Evolutionary conservation across 2,329 filamentous ascomycete species (phyloP), one percentile per base, ranked within the genome.

Genomic region (Paecilomyces niveus): DNA sequence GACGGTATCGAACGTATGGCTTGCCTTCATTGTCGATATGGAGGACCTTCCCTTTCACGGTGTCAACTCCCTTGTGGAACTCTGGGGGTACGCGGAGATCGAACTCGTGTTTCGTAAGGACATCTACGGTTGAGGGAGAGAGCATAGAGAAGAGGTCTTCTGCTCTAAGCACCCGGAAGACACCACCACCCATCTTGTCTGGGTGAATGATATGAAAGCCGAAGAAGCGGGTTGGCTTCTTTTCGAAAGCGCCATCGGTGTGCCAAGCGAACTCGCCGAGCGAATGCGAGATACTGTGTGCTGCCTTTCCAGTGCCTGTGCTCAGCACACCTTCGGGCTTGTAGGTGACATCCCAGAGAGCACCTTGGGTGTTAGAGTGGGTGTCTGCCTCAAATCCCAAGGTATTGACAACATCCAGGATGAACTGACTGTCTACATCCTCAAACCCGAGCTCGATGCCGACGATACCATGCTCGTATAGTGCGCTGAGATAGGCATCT

Each of bases 251-350:
- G 13, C 39, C 57, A 53, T 59, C 57, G 8, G 57, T 59, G 26
- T 59, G 57, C 57, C 57, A 59, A 24, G 39, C 55, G n/a, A 59
- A 59, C 33, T 59, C 55, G 15, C 55, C 55, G 15, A 59, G 54
- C 2, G 55, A 57, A 26, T 59, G 57, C 18, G 54, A 57, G 24
- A 57, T 57, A 32, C 57, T 59, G 54, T 53, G 55, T 22, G 55
- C 57, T 6, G 29, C 35, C 55, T 57, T 39, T 55, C 55, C 57
- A 45, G 24, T 57, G 13, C 26, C 55, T 10, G 45, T 22, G 26
- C 57, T 57, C 26, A 32, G 31, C 26, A 59, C 33, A 52, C 57
- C 57, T n/a, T 15, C 29, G 13, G 39, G 54, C 15, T 39, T 32
- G n/a, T 26, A 59, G 15, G 39, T 59, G 10, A 59, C 54, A 15